Conservation (phyloP, 164 flowering plant genomes). For the Sedum album region DNA sequence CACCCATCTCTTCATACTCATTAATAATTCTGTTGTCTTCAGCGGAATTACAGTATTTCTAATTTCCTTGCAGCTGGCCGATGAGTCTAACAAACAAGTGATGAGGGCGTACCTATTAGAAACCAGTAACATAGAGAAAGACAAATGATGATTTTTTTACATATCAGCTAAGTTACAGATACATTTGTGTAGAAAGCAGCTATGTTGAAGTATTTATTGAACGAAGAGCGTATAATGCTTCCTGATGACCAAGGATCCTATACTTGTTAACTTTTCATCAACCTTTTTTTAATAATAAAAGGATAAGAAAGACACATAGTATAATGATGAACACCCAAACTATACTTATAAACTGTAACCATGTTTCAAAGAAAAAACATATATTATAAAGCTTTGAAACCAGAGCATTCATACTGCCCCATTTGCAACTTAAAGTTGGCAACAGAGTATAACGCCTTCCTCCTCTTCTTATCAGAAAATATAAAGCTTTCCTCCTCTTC, state of each 20-base stretch:
- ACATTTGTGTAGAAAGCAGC: not conserved
- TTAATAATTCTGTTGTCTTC: not conserved
- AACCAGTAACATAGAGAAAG: conserved; percentile 44
- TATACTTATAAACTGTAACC: not conserved
- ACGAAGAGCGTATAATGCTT: not conserved
- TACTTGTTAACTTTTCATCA: too few relatives aligned
- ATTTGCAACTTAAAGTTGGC: conserved; percentile 92
- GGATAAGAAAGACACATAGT: not conserved
- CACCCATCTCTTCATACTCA: not conserved
- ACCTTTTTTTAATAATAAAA: not conserved
- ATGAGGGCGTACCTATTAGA: conserved; percentile 80
- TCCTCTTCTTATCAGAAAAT: conserved; percentile 76
- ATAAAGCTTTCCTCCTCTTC: not conserved
- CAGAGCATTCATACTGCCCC: conserved; percentile 69
- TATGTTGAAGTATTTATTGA: not conserved
- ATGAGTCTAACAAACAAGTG: conserved; percentile 44
- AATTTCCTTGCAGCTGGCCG: conserved; percentile 47
- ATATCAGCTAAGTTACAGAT: not conserved
- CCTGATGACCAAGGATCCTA: not conserved
- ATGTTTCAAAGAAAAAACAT: not conserved
- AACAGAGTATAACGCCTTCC: conserved; percentile 87
- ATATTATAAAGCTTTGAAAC: not conserved
- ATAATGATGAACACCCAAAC: not conserved
- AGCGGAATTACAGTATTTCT: not conserved
- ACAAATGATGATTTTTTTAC: conserved; percentile 23